Base-by-base conservation (phyloP, 257 asterid genomes). In the Fraxinus excelsior region DNA sequence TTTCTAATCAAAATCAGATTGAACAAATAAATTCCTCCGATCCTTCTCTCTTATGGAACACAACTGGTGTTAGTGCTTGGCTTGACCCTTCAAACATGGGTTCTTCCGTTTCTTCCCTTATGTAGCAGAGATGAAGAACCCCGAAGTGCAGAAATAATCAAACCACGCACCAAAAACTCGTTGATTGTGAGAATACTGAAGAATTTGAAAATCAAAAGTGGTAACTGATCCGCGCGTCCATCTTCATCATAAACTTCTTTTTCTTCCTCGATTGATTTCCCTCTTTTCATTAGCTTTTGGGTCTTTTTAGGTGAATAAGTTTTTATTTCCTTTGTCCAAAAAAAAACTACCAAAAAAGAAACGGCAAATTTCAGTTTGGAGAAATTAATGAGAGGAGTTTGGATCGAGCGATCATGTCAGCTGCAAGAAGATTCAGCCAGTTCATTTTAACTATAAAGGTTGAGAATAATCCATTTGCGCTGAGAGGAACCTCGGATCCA, bases 371-470 rank as follows among this genome's bases (percentile, higher is more conserved):
- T 78, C 26, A 62, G 68, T 62, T 26, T 62, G 56, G 62, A 37
- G 65, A 23, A 70, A 72, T 31, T 74, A 86, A 75, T 67, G 87
- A 80, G 78, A 80, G 81, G 86, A 78, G 78, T 71, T 83, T 84
- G 96, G 97, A 91, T 91, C 90, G 94, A 82, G 94, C 16, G 90
- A 85, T 90, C 96, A 87, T 90, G 91, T 87, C 90, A 78, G 96
- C 89, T 35, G 92, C 92, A 88, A 84, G 46, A 72, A 21, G 58
- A 28, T 37, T 73, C 84, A 71, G 84, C 90, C 88, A 60, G 74
- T 77, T 67, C 62, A 74, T 81, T 88, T 88, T 80, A 81, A 72
- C 71, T 23, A 34, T 82, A 80, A 85, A 74, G 94, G 94, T 83
- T 84, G 84, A 78, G 80, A 53, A 28, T 71, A 37, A 14, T 3